Evolutionary conservation across 2,329 filamentous ascomycete species (phyloP).

Genomic region (Neophaeococcomyces aloes): DNA sequence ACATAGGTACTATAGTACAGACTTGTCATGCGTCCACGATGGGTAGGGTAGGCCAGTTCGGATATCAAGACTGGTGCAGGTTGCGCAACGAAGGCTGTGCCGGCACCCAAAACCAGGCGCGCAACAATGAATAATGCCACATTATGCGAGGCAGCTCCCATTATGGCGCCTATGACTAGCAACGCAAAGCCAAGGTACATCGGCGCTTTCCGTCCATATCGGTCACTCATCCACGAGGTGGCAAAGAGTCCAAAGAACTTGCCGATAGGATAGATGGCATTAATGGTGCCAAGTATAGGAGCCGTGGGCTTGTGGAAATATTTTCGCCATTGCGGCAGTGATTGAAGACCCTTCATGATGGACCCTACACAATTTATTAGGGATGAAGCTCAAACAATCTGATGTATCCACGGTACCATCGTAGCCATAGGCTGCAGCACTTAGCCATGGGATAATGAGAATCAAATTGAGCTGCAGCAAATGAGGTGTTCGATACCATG

Average conservation of each 20-base stretch:
- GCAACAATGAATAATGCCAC: conserved; percentile 24
- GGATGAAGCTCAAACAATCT: not conserved
- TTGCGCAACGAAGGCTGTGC: conserved; percentile 23
- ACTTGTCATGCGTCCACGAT: conserved; percentile 16
- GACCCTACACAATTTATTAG: conserved; percentile 22
- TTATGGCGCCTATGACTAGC: conserved; percentile 8
- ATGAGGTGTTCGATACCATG: conserved; percentile 36
- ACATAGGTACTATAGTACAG: conserved; percentile 17
- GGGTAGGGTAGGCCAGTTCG: conserved; percentile 22
- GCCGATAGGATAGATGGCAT: conserved; percentile 12
- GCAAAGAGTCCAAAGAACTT: conserved; percentile 7
- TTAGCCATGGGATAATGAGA: conserved; percentile 35
- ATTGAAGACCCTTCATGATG: conserved; percentile 39
- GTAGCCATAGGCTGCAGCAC: conserved; percentile 35
- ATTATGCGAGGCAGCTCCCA: conserved; percentile 24
- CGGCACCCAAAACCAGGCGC: conserved; percentile 25
- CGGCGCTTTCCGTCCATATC: conserved; percentile 10
- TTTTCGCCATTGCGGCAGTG: conserved; percentile 32
- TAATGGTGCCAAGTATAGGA: conserved; percentile 9
- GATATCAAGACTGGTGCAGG: conserved; percentile 22
- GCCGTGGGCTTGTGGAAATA: conserved; percentile 23
- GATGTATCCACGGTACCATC: conserved; percentile 27
- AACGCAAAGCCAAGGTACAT: conserved; percentile 9
- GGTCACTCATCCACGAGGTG: conserved; percentile 9
- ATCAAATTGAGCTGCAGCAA: conserved; percentile 37